These are phyloP conservation scores for Suillus decipiens DNA, from an alignment of 768 basidiomycete genomes.

Conservation along the genomic window DNA sequence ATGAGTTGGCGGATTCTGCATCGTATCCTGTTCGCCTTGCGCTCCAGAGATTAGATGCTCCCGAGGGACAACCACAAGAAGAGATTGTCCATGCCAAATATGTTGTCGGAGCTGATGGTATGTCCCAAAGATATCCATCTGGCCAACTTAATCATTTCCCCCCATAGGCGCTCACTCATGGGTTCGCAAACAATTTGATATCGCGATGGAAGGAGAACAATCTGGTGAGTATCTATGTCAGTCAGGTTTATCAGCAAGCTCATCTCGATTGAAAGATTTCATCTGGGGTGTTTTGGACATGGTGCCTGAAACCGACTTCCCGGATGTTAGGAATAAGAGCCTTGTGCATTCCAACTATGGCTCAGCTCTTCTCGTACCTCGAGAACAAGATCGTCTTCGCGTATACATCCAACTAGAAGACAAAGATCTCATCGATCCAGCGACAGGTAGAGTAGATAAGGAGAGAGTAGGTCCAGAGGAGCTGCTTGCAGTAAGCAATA, in stretches of 20 bases:
- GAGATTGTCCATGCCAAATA: conserved; percentile 73
- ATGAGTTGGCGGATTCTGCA: conserved; percentile 22
- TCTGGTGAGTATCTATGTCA: conserved; percentile 32
- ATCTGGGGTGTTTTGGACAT: conserved; percentile 50
- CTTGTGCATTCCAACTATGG: conserved; percentile 54
- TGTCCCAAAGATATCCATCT: conserved; percentile 13
- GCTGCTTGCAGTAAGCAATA: conserved; percentile 37
- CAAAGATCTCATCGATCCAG: conserved; percentile 35
- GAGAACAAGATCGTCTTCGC: conserved; percentile 48
- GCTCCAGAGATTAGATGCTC: conserved; percentile 20
- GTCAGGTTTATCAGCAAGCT: background rate
- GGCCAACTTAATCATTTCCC: conserved; percentile 3
- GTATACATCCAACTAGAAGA: conserved; percentile 55
- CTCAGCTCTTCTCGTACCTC: conserved; percentile 53
- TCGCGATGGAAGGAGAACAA: conserved; percentile 79
- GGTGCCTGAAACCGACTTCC: conserved; percentile 52
- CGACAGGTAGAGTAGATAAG: conserved; percentile 45
- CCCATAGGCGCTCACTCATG: conserved; percentile 75
- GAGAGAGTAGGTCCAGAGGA: conserved; percentile 37
- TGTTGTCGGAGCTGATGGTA: conserved; percentile 77
- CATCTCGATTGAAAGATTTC: conserved; percentile 28
- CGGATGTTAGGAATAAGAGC: conserved; percentile 50
- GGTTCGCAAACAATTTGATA: conserved; percentile 68
- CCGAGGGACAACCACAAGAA: conserved; percentile 37
- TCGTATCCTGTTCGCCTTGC: conserved; percentile 28